Evolutionary conservation across 1,284 basidiomycete species (phyloP).

Genomic region (Sphagnurus paluster): DNA sequence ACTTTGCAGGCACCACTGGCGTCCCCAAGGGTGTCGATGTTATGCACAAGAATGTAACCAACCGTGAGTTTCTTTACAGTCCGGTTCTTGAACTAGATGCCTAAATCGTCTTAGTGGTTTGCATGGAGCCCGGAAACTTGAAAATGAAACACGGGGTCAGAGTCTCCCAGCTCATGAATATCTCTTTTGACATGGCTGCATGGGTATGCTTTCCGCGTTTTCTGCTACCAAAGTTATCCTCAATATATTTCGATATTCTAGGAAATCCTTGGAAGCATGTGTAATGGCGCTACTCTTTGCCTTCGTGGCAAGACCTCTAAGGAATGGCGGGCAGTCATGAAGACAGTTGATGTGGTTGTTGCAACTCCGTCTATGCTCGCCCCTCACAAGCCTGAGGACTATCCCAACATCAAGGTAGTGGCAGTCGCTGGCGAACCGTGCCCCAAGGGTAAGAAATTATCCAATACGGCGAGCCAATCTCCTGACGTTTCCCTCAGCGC

Average conservation of each 20-base stretch:
- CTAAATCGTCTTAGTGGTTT: conserved; percentile 41
- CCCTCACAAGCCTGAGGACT: conserved; percentile 52
- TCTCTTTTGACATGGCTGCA: conserved; percentile 59
- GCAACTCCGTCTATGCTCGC: conserved; percentile 53
- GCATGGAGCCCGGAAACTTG: conserved; percentile 28
- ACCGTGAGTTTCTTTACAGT: conserved; percentile 37
- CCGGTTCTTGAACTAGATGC: not conserved
- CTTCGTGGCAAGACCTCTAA: conserved; percentile 56
- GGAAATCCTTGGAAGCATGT: conserved; percentile 57
- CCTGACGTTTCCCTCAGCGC: conserved; percentile 29
- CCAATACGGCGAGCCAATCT: not conserved
- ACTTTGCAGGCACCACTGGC: conserved; percentile 50
- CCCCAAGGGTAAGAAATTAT: conserved; percentile 42
- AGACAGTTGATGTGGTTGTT: conserved; percentile 55
- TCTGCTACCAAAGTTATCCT: not conserved
- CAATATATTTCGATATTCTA: conserved; percentile 19
- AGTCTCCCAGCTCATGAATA: conserved; percentile 57
- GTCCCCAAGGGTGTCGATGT: conserved; percentile 61
- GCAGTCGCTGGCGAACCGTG: conserved; percentile 62
- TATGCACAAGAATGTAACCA: conserved; percentile 58
- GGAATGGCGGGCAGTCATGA: conserved; percentile 57
- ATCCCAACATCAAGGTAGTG: conserved; percentile 56
- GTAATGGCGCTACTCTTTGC: conserved; percentile 55
- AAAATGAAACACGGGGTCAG: conserved; percentile 55
- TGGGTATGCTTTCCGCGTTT: conserved; percentile 43